These are phyloP conservation scores for Panus rudis DNA, from an alignment of 768 basidiomycete genomes.

Conservation along the genomic window DNA sequence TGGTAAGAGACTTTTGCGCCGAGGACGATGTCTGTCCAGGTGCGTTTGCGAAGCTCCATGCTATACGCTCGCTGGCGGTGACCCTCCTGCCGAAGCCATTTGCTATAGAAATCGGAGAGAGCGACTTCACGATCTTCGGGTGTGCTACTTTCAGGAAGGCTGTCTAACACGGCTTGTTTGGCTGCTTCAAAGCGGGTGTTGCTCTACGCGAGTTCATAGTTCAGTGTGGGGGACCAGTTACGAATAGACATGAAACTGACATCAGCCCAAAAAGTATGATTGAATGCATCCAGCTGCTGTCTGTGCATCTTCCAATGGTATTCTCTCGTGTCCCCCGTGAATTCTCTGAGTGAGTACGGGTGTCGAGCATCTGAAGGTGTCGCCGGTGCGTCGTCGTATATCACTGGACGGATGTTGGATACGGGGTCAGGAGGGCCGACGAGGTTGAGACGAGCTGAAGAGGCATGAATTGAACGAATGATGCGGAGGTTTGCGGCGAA, in stretches of 20 bases:
- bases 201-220: constrained; percentile 37
- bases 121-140: constrained; percentile 57
- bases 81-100: constrained; percentile 70
- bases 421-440: constrained; percentile 73
- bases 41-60: constrained; percentile 59
- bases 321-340: constrained; percentile 41
- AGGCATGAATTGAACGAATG: constrained; percentile 13
- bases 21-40: constrained; percentile 47
- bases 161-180: constrained; percentile 48
- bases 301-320: constrained; percentile 66
- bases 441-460: constrained; percentile 23
- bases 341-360: constrained; percentile 78
- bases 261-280: constrained; percentile 76
- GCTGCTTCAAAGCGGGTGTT: constrained; percentile 76
- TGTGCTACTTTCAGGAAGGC: constrained; percentile 45
- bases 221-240: neutral
- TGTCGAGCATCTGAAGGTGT: constrained; percentile 29
- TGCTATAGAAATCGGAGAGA: constrained; percentile 64
- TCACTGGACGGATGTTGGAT: constrained; percentile 72
- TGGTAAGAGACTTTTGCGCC: constrained; percentile 48
- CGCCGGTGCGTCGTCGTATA: constrained; percentile 57
- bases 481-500: too few relatives aligned
- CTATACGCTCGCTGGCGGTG: constrained; percentile 53
- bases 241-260: constrained; percentile 45
- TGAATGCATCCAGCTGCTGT: constrained; percentile 67